Evolutionary conservation across 768 basidiomycete genomes (phyloP), one percentile per base, ranked within the genome.

Genomic region (Terana coerulea): DNA sequence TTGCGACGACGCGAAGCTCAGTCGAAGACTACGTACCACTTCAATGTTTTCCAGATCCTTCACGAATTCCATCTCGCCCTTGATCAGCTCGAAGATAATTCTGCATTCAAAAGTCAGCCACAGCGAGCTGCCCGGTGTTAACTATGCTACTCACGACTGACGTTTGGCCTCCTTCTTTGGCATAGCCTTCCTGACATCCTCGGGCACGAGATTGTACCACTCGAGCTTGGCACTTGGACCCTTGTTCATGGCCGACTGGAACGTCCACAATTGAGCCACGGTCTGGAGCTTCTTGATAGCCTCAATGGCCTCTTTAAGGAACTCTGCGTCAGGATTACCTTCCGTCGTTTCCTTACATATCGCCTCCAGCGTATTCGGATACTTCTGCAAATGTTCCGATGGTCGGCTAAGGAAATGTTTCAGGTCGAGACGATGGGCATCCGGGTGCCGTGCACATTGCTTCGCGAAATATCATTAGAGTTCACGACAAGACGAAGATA

Each of bases 21-120:
- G 4, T 26, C 8, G 24, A 11, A 22, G n/a, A 8, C 8, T 17
- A 56, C 81, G 10, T 60, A 93, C 92, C 54, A 73, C 74, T 54
- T 88, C 85, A 39, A 97, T 86, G 49, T 85, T 88, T 67, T 93
- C 89, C 52, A 97, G 68, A 73, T 97, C 93, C 59, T 85, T 89
- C 24, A 95, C 93, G 63, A 95, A 97, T 24, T 84, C 82, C 91
- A 95, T 95, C 67, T 97, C 93, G 56, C 90, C 89, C 67, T 95
- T 91, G 67, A 97, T 95, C 55, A 95, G 67, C 72, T 97, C 93
- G 61, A 95, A 97, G 45, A 95, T 93, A 61, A 93, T 84, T 37
- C 91, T 93, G 15, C 10, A 33, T 19, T 17, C 1, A 26, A 39
- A n/a, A 34, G 22, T 25, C 8, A 21, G 17, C 17, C 17, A 39